Evolutionary conservation across 768 basidiomycete species (phyloP), one percentile per base, ranked within the genome.

Genomic region (Hysterangium stoloniferum): DNA sequence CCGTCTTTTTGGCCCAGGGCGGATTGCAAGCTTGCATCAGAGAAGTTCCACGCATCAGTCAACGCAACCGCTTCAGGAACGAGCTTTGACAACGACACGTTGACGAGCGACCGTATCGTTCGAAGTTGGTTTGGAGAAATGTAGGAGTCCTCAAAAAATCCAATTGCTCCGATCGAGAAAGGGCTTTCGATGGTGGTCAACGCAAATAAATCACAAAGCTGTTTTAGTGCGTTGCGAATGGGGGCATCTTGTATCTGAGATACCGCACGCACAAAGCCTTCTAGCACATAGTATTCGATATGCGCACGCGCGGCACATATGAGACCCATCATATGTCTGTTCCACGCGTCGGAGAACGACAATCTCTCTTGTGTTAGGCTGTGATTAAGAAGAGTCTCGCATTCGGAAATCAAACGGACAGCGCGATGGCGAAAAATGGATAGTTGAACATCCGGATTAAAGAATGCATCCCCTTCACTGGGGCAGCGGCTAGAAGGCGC

Each of bases 41-140:
- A 56, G 34, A 62, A 64, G 24, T 57, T 58, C 62, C 61, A 61
- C 1, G 60, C 61, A 36, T 64, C 61, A 7, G 59, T 54, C 19
- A 64, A 38, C 0, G 54, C 59, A 11, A 64, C 46, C 1, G 60
- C 60, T 36, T 64, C 62, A 1, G 60, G 60, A 9, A 61, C 19
- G 9, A 64, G 44, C 6, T 13, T 28, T 2, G 47, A 27, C 15
- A 61, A 38, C 17, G 55, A 29, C 20, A 6, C 17, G 34, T 59
- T 47, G 11, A 60, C 45, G 8, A 52, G 53, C 0, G 33, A 22
- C 6, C 56, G 58, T 11, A 60, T 56, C 12, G 45, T 44, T 6
- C 44, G 49, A 11, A 62, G 34, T 40, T 60, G 56, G 11, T n/a
- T 35, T 2, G n/a, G 0, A 11, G 58, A 58, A 6, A 55, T 59